Evolutionary conservation across 805 yeast species (phyloP).

Genomic region (Metschnikowia bowlesiae): DNA sequence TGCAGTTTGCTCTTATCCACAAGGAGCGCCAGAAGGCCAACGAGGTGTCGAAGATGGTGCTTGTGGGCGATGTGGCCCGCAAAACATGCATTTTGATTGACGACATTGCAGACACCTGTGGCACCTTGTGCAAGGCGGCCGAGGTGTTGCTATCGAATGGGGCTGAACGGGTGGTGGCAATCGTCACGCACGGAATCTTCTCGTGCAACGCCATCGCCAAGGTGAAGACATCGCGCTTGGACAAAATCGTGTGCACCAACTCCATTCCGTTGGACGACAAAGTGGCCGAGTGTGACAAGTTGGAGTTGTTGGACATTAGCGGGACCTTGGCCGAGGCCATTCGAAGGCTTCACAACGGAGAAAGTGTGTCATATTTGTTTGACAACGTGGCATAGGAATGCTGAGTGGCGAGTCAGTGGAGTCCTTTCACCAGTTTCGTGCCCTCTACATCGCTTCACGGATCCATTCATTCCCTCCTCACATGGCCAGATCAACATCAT

Average conservation of each 20-base stretch:
- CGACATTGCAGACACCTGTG: constrained; percentile 99
- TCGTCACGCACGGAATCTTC: constrained; percentile 93
- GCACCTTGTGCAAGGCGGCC: constrained; percentile 92
- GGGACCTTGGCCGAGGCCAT: constrained; percentile 91
- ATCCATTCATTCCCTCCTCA: too few relatives aligned
- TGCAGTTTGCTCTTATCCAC: constrained; percentile 92
- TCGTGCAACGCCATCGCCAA: constrained; percentile 78
- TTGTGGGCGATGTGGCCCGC: constrained; percentile 88
- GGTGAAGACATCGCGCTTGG: constrained; percentile 61
- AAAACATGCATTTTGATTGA: constrained; percentile 85
- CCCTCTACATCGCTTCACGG: too few relatives aligned
- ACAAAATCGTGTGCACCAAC: constrained; percentile 83
- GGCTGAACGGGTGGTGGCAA: constrained; percentile 83
- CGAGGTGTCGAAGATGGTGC: constrained; percentile 91
- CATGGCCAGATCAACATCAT: too few relatives aligned
- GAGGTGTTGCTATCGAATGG: constrained; percentile 76
- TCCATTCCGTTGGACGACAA: constrained; percentile 80
- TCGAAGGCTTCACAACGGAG: constrained; percentile 94
- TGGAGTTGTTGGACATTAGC: constrained; percentile 79
- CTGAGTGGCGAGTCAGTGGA: too few relatives aligned
- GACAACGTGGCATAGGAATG: constrained; percentile 43
- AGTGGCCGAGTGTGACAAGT: constrained; percentile 54
- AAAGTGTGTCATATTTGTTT: constrained; percentile 84
- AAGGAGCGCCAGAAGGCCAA: constrained; percentile 94
- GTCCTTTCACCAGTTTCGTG: too few relatives aligned